Conservation (phyloP, 2,329 filamentous ascomycete genomes). For the Ilyonectria mors-panacis region DNA sequence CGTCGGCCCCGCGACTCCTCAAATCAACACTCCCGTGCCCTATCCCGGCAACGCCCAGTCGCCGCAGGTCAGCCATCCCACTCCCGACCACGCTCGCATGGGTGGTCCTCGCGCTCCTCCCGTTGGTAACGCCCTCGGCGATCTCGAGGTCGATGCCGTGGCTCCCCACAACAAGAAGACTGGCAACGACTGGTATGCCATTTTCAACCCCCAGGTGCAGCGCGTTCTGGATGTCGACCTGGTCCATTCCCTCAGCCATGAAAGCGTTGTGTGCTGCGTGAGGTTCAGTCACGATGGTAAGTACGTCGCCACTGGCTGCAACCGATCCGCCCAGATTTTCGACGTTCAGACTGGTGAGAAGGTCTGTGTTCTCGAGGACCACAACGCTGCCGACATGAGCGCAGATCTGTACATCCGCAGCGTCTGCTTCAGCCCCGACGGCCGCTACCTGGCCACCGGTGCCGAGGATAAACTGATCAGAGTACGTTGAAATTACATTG, state of each 20-base stretch:
- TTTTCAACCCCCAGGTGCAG: conserved; percentile 94
- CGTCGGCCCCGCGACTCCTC: conserved; percentile 85
- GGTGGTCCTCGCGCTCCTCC: conserved; percentile 64
- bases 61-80: conserved; percentile 89
- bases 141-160: conserved; percentile 88
- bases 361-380: conserved; percentile 91
- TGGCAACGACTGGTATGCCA: conserved; percentile 93
- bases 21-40: conserved; percentile 89
- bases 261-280: conserved; percentile 98
- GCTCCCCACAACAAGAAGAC: conserved; percentile 91
- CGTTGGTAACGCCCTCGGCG: conserved; percentile 78
- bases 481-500: conserved; percentile 66
- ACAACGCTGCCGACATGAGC: conserved; percentile 82
- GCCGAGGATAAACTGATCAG: conserved; percentile 98
- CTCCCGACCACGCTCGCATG: conserved; percentile 75
- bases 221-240: conserved; percentile 94
- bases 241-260: conserved; percentile 91
- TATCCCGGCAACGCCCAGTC: conserved; percentile 88
- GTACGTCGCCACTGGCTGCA: conserved; percentile 96
- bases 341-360: conserved; percentile 91
- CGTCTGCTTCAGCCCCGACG: conserved; percentile 98
- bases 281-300: conserved; percentile 96
- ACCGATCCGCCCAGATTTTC: conserved; percentile 99
- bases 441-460: conserved; percentile 92
- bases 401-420: conserved; percentile 97